Conservation (phyloP, 768 basidiomycete species). For the Glaciozyma antarctica region DNA sequence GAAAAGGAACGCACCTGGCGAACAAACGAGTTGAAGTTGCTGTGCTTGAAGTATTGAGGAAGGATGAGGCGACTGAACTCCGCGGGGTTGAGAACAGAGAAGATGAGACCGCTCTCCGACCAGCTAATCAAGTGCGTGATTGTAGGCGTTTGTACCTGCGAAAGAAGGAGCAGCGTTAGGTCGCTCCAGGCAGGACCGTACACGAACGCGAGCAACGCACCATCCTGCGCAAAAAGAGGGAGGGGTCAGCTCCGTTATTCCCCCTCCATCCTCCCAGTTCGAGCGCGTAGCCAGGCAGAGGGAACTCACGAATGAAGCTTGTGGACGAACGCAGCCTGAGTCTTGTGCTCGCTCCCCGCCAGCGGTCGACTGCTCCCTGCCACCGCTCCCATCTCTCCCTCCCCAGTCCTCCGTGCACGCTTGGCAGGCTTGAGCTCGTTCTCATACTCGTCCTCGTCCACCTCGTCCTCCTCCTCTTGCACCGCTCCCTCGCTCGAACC, state of each 20-base stretch:
- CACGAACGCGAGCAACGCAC: neutral
- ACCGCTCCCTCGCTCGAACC: no score
- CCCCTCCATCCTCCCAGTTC: no score
- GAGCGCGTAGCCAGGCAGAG: no score
- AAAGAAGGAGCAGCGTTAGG: no score
- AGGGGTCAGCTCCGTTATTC: no score
- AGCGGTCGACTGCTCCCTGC: neutral
- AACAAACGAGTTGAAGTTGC: slow-evolving; percentile 40
- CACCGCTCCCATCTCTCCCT: neutral
- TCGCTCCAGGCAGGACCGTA: no score
- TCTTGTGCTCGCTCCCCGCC: neutral
- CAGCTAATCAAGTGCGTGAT: slow-evolving; percentile 21
- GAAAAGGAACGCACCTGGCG: slow-evolving; percentile 35
- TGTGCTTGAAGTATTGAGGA: slow-evolving; percentile 42
- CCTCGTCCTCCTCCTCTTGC: no score
- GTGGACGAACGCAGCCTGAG: neutral
- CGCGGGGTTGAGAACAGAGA: slow-evolving; percentile 17
- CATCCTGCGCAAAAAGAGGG: neutral
- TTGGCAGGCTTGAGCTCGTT: no score
- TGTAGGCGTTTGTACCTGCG: slow-evolving; percentile 8
- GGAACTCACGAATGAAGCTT: neutral
- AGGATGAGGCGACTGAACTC: slow-evolving; percentile 31
- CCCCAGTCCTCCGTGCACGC: neutral
- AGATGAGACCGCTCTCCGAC: slow-evolving; percentile 16
- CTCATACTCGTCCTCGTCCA: no score